These are phyloP conservation scores for Aspergillus carbonarius DNA, from an alignment of 2,329 filamentous ascomycete species.

Conservation along the genomic window DNA sequence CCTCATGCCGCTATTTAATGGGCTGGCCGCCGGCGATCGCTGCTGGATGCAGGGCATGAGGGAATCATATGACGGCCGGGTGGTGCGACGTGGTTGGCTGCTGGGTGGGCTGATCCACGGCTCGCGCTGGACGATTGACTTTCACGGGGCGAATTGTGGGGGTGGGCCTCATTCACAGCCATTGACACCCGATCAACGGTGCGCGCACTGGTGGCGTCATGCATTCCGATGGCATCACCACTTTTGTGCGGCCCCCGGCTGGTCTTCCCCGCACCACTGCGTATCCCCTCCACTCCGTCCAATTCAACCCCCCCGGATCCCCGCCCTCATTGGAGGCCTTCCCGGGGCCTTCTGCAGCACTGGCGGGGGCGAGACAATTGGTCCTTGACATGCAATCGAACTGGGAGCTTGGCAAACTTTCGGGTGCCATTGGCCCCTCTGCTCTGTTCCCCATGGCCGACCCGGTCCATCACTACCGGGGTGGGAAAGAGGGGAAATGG, in stretches of 20 bases:
- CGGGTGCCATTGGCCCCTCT: no score
- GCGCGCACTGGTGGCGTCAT: background rate
- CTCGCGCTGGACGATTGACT: background rate
- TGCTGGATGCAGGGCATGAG: background rate
- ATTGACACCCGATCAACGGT: no score
- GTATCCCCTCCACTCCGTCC: no score
- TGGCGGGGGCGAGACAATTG: no score
- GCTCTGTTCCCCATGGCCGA: no score
- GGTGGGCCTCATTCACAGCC: conserved; percentile 12
- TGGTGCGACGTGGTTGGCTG: conserved; percentile 6
- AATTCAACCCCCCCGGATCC: no score
- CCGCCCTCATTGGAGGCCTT: no score
- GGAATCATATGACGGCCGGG: conserved; percentile 2
- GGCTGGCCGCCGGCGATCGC: background rate
- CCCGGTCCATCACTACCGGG: no score
- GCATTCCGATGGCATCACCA: background rate
- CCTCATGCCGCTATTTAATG: background rate
- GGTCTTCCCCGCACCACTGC: background rate
- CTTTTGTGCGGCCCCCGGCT: background rate
- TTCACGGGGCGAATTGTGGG: conserved; percentile 1
- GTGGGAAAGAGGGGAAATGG: no score
- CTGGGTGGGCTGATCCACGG: conserved; percentile 5
- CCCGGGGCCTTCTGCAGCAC: no score
- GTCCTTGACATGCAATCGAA: no score
- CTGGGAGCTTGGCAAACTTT: no score